Base-by-base conservation (phyloP, 1,139 yeast genomes). In the Sugiyamaella castrensis region DNA sequence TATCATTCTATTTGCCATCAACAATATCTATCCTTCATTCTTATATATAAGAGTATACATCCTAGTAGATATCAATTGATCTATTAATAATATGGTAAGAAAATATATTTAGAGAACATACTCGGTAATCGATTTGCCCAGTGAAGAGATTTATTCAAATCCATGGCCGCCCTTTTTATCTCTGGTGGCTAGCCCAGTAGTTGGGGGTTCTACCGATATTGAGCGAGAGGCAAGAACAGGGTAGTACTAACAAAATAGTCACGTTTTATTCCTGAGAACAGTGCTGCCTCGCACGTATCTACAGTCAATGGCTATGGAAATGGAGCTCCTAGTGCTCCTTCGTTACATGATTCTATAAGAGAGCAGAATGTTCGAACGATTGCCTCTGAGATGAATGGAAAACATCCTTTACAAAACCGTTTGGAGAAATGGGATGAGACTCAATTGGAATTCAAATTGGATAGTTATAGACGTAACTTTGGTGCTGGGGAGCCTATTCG, bases 401-500 rank as follows among this genome's bases (percentile, higher is more conserved):
- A 87, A 66, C 98, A 92, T 68, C 98, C 98, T 7, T 74, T 92
- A 57, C 95, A 92, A 65, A 62, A 77, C 10, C 79, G 96, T 59
- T 69, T 92, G 39, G 69, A 71, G 50, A 76, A 81, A 60, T 92
- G 98, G 98, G 94, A 89, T 28, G 74, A 75, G 49, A 83, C 86
- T 8, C 92, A 87, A 63, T 76, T 76, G 43, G 81, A 81, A 37
- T 73, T 85, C 57, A 81, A 82, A 61, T 65, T 89, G 73, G 95
- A 89, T 65, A 81, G 81, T 50, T 83, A 86, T 68, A 79, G 95
- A 64, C 79, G 95, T 56, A 71, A 87, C 26, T 89, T 85, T 67
- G 98, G 98, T 28, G 84, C 95, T 41, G 96, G 95, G 10, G 98
- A 87, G 63, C 96, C 98, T 7, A 82, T 92, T 59, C 84, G 88